These are phyloP conservation scores for Eucalyptus decipiens DNA, from an alignment of 345 rosid species.

Conservation along the genomic window DNA sequence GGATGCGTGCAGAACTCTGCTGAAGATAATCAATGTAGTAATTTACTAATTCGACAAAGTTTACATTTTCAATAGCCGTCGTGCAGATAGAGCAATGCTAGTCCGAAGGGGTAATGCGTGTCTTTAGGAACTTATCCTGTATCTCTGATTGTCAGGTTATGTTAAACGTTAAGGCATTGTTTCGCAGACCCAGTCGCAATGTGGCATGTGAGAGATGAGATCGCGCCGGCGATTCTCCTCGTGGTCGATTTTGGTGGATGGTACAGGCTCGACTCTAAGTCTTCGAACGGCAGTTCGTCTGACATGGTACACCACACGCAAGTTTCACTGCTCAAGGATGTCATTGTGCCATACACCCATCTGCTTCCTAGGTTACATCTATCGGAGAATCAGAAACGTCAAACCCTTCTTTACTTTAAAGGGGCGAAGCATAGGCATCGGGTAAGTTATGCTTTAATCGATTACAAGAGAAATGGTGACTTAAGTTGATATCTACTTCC, in stretches of 20 bases:
- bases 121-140: conserved; percentile 38
- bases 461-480: background rate
- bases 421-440: conserved; percentile 93
- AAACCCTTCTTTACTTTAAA: conserved; percentile 72
- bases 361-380: conserved; percentile 61
- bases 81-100: background rate
- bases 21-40: background rate
- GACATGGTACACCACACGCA: conserved; percentile 68
- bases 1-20: background rate
- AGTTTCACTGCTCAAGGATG: conserved; percentile 94
- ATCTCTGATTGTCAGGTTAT: conserved; percentile 56
- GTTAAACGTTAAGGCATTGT: conserved; percentile 73
- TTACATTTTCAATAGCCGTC: background rate
- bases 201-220: conserved; percentile 91
- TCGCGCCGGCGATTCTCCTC: conserved; percentile 74
- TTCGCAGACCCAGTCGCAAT: conserved; percentile 99
- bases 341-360: conserved; percentile 85
- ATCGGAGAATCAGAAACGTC: conserved; percentile 53
- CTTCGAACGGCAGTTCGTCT: conserved; percentile 33
- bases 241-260: conserved; percentile 99
- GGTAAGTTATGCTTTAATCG: conserved; percentile 16
- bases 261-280: conserved; percentile 72
- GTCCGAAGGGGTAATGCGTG: background rate
- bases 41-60: background rate
- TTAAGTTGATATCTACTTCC: background rate